phyloP scores from a whole-genome alignment of 768 basidiomycete species.

The Tylopilus balloui region DNA sequence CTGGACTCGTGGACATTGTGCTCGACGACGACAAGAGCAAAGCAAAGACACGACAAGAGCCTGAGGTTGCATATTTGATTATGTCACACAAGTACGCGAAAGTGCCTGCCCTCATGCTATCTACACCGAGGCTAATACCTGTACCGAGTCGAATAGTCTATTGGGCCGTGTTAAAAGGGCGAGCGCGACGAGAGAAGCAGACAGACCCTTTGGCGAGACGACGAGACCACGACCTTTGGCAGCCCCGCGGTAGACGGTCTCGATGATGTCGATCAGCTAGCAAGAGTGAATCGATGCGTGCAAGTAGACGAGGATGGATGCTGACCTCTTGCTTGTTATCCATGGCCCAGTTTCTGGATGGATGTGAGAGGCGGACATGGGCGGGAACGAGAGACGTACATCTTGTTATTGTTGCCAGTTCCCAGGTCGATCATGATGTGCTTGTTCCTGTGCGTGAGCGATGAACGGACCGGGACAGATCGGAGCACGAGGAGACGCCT shows the following conservation, averaged over 20 bases:
- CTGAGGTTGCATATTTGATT: conserved; percentile 13
- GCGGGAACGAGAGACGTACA: conserved; percentile 48
- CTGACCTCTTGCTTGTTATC: conserved; percentile 95
- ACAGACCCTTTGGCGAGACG: conserved; percentile 88
- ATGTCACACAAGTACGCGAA: conserved; percentile 28
- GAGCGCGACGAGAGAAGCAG: accelerated
- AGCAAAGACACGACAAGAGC: neutral
- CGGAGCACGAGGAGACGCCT: conserved; percentile 20
- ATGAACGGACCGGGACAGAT: neutral
- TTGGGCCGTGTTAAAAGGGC: neutral
- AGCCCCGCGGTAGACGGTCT: conserved; percentile 97
- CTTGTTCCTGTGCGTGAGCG: conserved; percentile 63
- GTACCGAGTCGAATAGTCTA: conserved; percentile 82
- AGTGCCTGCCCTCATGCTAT: conserved; percentile 21
- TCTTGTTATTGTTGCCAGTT: conserved; percentile 99
- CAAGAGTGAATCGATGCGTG: neutral
- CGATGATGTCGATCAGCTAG: conserved; percentile 94
- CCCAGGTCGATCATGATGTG: conserved; percentile 99
- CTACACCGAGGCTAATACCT: conserved; percentile 44
- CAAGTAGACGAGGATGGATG: neutral
- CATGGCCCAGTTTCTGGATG: conserved; percentile 92
- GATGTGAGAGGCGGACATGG: neutral
- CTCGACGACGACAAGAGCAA: neutral
- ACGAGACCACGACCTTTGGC: conserved; percentile 98
- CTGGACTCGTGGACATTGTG: conserved; percentile 23